Base-by-base conservation (phyloP, 495 filamentous ascomycete species). In the Aspergillus taichungensis region DNA sequence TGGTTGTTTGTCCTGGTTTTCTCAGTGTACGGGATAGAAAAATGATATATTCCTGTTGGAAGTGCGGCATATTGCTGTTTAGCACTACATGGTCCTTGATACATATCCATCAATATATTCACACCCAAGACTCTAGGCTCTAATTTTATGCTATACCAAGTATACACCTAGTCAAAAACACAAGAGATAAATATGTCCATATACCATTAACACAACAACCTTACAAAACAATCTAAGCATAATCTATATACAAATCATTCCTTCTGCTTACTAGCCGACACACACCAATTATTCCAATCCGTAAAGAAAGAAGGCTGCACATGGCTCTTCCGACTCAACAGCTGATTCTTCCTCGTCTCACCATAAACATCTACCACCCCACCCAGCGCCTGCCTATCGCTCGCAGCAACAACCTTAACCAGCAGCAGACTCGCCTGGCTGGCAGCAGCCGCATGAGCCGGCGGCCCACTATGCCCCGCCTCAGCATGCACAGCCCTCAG, bases 401-500 rank as follows among this genome's bases (percentile, higher is more conserved):
- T 58, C 9, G 62, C 69, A 13, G 80, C 69, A 11, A 84, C 59
- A 1, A 80, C 67, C 60, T 77, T 84, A n/a, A 73, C 73, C 14
- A 84, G 55, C 42, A 84, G 66, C 9, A 87, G 49, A 58, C 77
- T 82, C 8, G 79, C 76, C 53, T 77, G 76, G 47, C 80, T 84
- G 56, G 74, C 83, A 2, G 73, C 73, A 34, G 57, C 66, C 3
- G 68, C 67, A 59, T 84, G 76, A 6, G 71, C 56, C 30, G 72
- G 74, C 2, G 77, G 75, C 0, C 72, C 77, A 45, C 84, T 82
- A 38, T 76, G 77, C 24, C 71, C 67, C 2, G 84, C 85, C 63
- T 94, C 84, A 13, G 69, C 61, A 51, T 95, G 91, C 30, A 97
- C 73, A 13, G 69, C 68, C 44, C 66, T 60, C 38, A 98, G 64